Percentiles rank a stretch among this genome's conserved stretches.
Conservation (phyloP, 495 filamentous ascomycete genomes). For the Tetracladium setigerum region DNA sequence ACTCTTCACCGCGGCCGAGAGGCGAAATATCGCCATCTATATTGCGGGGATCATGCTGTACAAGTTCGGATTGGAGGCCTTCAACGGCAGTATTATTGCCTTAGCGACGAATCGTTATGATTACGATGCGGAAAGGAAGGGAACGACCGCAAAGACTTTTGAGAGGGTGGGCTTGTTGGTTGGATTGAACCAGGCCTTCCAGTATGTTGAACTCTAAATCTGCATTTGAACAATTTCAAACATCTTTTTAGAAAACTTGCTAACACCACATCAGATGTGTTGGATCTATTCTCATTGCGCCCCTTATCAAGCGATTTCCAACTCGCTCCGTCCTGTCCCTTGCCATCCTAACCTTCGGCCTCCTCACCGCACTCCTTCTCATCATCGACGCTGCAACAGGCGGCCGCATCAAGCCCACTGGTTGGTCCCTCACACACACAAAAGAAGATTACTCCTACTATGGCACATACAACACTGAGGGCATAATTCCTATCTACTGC, state of each 20-base stretch:
- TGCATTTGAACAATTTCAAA: no score
- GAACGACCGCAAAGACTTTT: conserved; percentile 29
- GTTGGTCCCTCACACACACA: conserved; percentile 20
- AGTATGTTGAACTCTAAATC: conserved; percentile 3
- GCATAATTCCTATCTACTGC: conserved; percentile 36
- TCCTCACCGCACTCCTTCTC: conserved; percentile 30
- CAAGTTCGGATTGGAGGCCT: conserved; percentile 39
- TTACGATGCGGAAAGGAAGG: conserved; percentile 23
- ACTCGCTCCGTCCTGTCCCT: conserved; percentile 29
- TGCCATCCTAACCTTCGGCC: conserved; percentile 31
- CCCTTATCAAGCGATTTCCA: conserved; percentile 32
- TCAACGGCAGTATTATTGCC: conserved; percentile 35
- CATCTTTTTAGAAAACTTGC: no score
- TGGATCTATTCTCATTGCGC: conserved; percentile 38
- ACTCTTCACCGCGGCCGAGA: conserved; percentile 25
- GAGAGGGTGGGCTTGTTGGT: conserved; percentile 34
- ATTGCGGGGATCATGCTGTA: conserved; percentile 34
- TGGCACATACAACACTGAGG: conserved; percentile 33
- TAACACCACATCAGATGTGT: conserved; percentile 19
- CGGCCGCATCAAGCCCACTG: conserved; percentile 25
- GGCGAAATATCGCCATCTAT: conserved; percentile 34
- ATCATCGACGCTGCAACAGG: conserved; percentile 34
- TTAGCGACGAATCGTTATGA: conserved; percentile 39
- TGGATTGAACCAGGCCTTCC: conserved; percentile 36
- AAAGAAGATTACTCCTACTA: conserved; percentile 31